Percentiles rank a stretch among this genome's conserved stretches.
Evolutionary conservation across 2,329 filamentous ascomycete species (phyloP).

Genomic region (Colletotrichum tropicale): DNA sequence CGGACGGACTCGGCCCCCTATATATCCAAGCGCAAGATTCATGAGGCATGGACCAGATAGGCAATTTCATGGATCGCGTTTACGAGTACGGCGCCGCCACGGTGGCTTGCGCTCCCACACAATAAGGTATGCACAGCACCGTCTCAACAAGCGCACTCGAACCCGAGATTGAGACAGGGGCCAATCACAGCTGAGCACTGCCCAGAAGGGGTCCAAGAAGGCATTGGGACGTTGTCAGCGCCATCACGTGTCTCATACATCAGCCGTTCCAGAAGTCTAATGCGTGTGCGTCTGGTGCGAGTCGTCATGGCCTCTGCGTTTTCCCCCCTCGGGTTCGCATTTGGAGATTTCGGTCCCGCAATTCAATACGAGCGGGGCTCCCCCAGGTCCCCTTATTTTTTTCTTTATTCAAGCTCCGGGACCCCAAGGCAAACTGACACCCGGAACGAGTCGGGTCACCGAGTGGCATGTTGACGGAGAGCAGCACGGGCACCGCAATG

Average conservation of each 20-base stretch:
- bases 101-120: not conserved
- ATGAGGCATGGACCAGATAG: not conserved
- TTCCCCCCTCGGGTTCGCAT: constrained; percentile 3
- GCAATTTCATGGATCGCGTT: not conserved
- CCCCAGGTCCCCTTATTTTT: not conserved
- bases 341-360: not conserved
- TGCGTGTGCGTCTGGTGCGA: not conserved
- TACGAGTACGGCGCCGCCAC: not conserved
- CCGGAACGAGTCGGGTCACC: not conserved
- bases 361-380: not conserved
- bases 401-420: not conserved
- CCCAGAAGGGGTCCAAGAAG: not conserved
- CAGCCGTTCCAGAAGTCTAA: constrained; percentile 12
- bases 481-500: not conserved
- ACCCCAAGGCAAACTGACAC: not conserved
- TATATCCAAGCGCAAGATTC: constrained; percentile 1
- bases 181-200: not conserved
- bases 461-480: not conserved
- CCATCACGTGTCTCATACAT: constrained; percentile 19
- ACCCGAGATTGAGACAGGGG: not conserved
- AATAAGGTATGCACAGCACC: not conserved
- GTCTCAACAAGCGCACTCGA: not conserved
- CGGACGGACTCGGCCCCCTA: not conserved
- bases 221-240: not conserved
- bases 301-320: not conserved